Conservation (phyloP, 2,329 filamentous ascomycete species). For the Coniochaeta hoffmannii region DNA sequence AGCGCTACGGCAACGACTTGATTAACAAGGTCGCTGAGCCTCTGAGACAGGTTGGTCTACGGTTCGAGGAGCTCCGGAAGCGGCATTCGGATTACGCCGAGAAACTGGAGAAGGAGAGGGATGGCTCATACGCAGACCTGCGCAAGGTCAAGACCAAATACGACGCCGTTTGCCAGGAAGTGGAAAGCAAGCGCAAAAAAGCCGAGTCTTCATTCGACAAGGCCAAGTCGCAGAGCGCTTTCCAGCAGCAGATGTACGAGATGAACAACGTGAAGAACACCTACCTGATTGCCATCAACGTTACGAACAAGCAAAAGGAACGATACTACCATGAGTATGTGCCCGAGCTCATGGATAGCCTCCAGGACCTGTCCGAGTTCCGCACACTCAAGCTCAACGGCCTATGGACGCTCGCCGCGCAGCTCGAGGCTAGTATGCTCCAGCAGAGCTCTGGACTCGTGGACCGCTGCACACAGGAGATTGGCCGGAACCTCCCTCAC, state of each 20-base stretch:
- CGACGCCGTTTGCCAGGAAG: slow-evolving; percentile 85
- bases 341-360: slow-evolving; percentile 83
- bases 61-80: slow-evolving; percentile 90
- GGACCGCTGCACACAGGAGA: slow-evolving; percentile 68
- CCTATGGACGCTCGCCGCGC: slow-evolving; percentile 74
- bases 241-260: slow-evolving; percentile 84
- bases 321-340: slow-evolving; percentile 97
- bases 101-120: slow-evolving; percentile 84
- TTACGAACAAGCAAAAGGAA: slow-evolving; percentile 96
- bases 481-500: slow-evolving; percentile 77
- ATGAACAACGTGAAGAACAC: slow-evolving; percentile 99
- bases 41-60: slow-evolving; percentile 62
- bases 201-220: slow-evolving; percentile 92
- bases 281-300: slow-evolving; percentile 93
- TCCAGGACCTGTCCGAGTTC: slow-evolving; percentile 91
- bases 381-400: slow-evolving; percentile 76
- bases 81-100: slow-evolving; percentile 81
- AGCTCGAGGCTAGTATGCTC: slow-evolving; percentile 74
- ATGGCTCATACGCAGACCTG: slow-evolving; percentile 74
- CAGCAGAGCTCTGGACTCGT: slow-evolving; percentile 66
- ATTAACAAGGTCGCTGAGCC: slow-evolving; percentile 79
- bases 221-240: slow-evolving; percentile 80
- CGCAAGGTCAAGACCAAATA: slow-evolving; percentile 92
- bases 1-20: slow-evolving; percentile 73
- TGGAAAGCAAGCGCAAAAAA: slow-evolving; percentile 92